Conservation (phyloP, 345 rosid species). For the Excoecaria agallocha region DNA sequence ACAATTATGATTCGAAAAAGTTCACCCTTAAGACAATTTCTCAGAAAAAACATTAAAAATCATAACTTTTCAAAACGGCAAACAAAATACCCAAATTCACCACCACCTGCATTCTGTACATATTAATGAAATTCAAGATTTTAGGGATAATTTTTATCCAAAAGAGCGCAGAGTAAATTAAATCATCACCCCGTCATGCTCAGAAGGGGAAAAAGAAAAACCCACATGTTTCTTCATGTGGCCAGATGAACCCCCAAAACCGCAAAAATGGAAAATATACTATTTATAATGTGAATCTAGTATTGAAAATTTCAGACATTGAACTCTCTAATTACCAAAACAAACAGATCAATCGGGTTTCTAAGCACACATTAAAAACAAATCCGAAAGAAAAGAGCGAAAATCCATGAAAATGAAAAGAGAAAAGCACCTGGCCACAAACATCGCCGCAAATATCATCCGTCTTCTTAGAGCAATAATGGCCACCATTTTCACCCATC, state of each 20-base stretch:
- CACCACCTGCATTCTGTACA: background rate
- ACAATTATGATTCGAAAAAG: background rate
- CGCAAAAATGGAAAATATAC: background rate
- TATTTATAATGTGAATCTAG: constrained; percentile 1
- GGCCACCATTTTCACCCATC: constrained; percentile 87
- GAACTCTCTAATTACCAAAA: background rate
- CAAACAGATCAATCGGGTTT: constrained; percentile 9
- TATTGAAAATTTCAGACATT: background rate
- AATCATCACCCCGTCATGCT: background rate
- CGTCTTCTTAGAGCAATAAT: constrained; percentile 89
- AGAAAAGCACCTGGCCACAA: constrained; percentile 74
- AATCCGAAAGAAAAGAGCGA: background rate
- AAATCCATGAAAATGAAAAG: background rate
- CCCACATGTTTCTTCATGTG: background rate
- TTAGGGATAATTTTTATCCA: background rate
- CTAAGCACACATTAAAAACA: background rate
- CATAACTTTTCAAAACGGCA: background rate
- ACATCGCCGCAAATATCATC: constrained; percentile 80
- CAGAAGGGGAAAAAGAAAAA: no score
- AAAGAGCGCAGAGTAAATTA: background rate
- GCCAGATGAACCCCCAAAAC: background rate
- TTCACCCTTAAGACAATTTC: background rate
- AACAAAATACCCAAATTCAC: background rate
- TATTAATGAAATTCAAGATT: background rate
- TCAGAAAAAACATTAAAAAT: background rate